Evolutionary conservation across 306 rosid genomes (phyloP).

Genomic region (Clitoria ternatea): DNA sequence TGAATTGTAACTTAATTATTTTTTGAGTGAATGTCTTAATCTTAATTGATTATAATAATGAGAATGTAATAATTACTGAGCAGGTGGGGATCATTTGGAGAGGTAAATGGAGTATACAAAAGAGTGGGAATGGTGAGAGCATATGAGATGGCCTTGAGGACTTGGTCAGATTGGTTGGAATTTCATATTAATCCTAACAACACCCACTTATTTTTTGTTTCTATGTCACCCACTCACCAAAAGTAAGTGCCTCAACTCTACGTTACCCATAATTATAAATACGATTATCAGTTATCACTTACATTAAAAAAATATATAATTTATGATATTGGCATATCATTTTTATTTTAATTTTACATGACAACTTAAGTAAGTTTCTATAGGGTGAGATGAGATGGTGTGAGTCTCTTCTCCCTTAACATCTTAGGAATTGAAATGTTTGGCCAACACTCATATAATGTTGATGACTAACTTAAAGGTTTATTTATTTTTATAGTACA

Average conservation of each 20-base stretch:
- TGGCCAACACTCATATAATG: no score
- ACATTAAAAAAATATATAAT: background rate
- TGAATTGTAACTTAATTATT: no score
- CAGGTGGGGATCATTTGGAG: conserved; percentile 81
- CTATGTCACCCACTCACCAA: conserved; percentile 82
- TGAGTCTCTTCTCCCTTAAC: no score
- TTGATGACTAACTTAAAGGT: no score
- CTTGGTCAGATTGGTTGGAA: conserved; percentile 89
- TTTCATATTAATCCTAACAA: conserved; percentile 55
- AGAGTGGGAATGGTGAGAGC: conserved; percentile 47
- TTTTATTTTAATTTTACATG: background rate
- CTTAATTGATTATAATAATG: background rate
- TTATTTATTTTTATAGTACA: no score
- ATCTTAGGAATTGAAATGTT: no score
- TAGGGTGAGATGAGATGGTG: no score
- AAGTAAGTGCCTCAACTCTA: conserved; percentile 36
- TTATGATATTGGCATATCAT: background rate
- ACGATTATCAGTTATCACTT: background rate
- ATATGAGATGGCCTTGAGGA: conserved; percentile 75
- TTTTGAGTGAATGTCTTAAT: background rate
- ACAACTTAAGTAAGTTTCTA: no score
- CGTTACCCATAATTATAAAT: background rate
- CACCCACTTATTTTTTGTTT: conserved; percentile 60
- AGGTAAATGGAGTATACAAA: conserved; percentile 43
- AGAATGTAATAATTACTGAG: conserved; percentile 4